phyloP scores from a whole-genome alignment of 139 green algal genomes.

The Picochlorum sp. region DNA sequence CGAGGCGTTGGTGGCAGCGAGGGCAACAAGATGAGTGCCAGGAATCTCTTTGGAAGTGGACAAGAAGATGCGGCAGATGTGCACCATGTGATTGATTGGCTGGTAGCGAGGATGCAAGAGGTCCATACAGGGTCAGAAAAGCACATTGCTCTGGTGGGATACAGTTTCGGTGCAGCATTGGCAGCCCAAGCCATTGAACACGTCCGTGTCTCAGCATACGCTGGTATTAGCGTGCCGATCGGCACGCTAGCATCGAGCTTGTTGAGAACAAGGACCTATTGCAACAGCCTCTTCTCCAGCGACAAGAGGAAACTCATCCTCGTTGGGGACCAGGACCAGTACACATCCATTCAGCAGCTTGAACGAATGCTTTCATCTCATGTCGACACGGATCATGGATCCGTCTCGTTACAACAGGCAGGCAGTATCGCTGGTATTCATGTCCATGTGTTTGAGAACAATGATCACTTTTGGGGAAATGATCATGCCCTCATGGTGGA shows the following conservation, averaged over 20 bases:
- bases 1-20: too few species aligned
- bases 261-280: conserved; percentile 15
- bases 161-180: conserved; percentile 32
- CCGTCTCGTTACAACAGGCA: neutral
- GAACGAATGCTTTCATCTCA: neutral
- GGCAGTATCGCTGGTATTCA: neutral
- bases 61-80: too few species aligned
- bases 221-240: conserved; percentile 16
- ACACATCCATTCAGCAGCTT: conserved; percentile 1
- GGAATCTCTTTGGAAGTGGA: too few species aligned
- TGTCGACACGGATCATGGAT: neutral
- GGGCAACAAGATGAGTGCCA: too few species aligned
- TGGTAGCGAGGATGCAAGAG: neutral
- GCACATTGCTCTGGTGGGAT: conserved; percentile 10
- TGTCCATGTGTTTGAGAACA: conserved; percentile 14
- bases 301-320: conserved; percentile 20
- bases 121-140: conserved; percentile 1
- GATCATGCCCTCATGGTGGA: conserved; percentile 12
- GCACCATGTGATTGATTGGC: conserved; percentile 1
- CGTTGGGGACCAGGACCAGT: conserved; percentile 25
- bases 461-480: conserved; percentile 20
- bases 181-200: conserved; percentile 22
- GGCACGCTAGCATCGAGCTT: conserved; percentile 15
- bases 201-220: conserved; percentile 12
- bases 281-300: conserved; percentile 10